Conservation (phyloP, 495 filamentous ascomycete species). For the Chaetomium tenue region DNA sequence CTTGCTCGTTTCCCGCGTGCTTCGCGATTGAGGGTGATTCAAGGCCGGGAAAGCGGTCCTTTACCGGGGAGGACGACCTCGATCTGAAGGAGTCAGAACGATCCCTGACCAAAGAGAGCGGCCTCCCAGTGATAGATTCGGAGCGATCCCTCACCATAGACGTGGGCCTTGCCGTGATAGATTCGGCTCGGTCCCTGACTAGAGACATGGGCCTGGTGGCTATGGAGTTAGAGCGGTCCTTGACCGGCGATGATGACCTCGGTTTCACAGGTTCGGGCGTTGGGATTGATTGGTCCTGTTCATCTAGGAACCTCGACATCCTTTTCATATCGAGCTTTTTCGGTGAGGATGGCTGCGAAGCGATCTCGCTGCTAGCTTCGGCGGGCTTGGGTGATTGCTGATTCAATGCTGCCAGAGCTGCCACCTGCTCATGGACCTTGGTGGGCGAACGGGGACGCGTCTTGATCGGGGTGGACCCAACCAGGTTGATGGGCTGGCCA, state of each 20-base stretch:
- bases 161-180: neutral
- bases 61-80: constrained; percentile 30
- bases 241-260: constrained; percentile 30
- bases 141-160: constrained; percentile 6
- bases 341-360: constrained; percentile 48
- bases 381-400: constrained; percentile 38
- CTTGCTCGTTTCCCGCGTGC: constrained; percentile 17
- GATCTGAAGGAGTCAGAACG: constrained; percentile 22
- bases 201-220: constrained; percentile 32
- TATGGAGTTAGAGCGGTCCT: constrained; percentile 18
- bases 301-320: constrained; percentile 52
- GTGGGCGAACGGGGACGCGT: constrained; percentile 37
- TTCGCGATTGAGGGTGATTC: constrained; percentile 22
- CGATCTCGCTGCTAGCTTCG: constrained; percentile 26
- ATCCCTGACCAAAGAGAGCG: neutral
- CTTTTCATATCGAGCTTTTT: constrained; percentile 54
- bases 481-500: constrained; percentile 36
- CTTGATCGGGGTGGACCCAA: constrained; percentile 30
- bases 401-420: constrained; percentile 39
- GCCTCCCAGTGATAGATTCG: neutral
- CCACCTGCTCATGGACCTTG: constrained; percentile 48
- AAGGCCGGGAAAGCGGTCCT: constrained; percentile 21
- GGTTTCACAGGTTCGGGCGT: constrained; percentile 33
- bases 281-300: constrained; percentile 29
- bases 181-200: constrained; percentile 21